A percentile compares a stretch with the other conserved stretches of the same genome.
phyloP scores from a whole-genome alignment of 2,329 filamentous ascomycete genomes.

The Epichloe brachyelytri region DNA sequence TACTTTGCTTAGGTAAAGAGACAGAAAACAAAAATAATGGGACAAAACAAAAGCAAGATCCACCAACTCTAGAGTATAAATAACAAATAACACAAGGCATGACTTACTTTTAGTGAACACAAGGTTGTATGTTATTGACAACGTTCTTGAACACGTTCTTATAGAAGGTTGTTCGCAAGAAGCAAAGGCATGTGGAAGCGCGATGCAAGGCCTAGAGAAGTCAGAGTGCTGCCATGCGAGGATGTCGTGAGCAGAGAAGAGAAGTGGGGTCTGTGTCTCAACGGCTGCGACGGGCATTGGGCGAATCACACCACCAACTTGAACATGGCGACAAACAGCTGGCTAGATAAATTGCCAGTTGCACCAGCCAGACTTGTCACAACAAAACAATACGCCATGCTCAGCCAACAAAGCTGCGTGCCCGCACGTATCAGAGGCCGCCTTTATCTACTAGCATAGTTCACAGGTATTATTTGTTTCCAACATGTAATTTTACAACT shows the following conservation, averaged over 20 bases:
- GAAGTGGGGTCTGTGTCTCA: not conserved
- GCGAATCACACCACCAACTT: no score
- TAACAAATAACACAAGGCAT: not conserved
- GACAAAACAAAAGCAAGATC: not conserved
- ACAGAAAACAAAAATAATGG: not conserved
- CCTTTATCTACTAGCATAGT: not conserved
- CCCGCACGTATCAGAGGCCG: not conserved
- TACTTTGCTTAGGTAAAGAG: not conserved
- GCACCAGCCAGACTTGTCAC: not conserved
- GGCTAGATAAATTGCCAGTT: not conserved
- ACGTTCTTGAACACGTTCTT: no score
- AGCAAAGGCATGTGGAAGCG: no score
- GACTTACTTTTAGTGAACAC: not conserved
- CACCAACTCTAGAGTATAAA: not conserved
- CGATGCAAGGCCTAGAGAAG: no score
- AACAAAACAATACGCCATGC: not conserved
- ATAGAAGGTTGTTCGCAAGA: no score
- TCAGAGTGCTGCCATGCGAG: no score
- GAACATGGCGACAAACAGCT: not conserved
- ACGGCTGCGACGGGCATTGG: no score
- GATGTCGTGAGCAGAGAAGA: no score
- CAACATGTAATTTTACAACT: slow-evolving; percentile 11
- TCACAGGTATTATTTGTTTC: not conserved
- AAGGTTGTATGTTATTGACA: no score
- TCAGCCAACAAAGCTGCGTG: not conserved